A percentile compares a stretch with the other conserved stretches of the same genome.
These are phyloP conservation scores for Oidiodendron maius DNA, from an alignment of 495 filamentous ascomycete genomes.

Conservation along the genomic window DNA sequence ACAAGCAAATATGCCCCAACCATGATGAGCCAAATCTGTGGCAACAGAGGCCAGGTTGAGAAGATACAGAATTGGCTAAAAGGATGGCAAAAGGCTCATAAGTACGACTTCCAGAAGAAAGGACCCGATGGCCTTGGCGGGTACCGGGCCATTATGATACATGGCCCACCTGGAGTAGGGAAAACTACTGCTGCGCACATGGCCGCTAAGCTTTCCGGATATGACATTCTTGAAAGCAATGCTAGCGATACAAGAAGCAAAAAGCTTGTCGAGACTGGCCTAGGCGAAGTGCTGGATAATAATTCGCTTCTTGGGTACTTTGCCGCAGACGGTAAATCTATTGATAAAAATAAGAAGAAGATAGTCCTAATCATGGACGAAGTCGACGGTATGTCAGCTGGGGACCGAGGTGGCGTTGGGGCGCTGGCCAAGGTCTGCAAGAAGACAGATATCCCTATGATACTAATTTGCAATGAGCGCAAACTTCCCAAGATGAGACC, in stretches of 20 bases:
- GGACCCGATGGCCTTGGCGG: constrained; percentile 77
- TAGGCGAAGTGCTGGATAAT: constrained; percentile 86
- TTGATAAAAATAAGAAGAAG: constrained; percentile 79
- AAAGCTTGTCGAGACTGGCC: constrained; percentile 83
- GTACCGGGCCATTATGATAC: constrained; percentile 82
- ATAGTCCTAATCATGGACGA: constrained; percentile 98
- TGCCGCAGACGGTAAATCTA: constrained; percentile 72
- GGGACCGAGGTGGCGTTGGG: constrained; percentile 92
- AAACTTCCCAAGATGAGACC: constrained; percentile 94
- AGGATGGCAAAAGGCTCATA: constrained; percentile 70
- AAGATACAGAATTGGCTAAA: constrained; percentile 82
- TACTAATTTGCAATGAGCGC: constrained; percentile 96
- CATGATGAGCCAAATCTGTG: constrained; percentile 79
- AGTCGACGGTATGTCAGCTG: constrained; percentile 97
- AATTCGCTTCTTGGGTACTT: constrained; percentile 91
- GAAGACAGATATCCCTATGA: constrained; percentile 91
- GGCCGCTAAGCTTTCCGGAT: constrained; percentile 87
- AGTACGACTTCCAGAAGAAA: constrained; percentile 66
- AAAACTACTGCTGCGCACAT: constrained; percentile 97
- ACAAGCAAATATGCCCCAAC: constrained; percentile 93
- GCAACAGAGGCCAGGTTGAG: constrained; percentile 88
- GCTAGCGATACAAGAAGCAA: constrained; percentile 97
- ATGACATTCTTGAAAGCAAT: constrained; percentile 90
- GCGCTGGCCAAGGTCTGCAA: constrained; percentile 90
- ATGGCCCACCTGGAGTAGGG: constrained; percentile 92